Evolutionary conservation across 352 stramenopile genomes (phyloP), one percentile per base, ranked within the genome.

Genomic region (Globisporangium acanthophoron): DNA sequence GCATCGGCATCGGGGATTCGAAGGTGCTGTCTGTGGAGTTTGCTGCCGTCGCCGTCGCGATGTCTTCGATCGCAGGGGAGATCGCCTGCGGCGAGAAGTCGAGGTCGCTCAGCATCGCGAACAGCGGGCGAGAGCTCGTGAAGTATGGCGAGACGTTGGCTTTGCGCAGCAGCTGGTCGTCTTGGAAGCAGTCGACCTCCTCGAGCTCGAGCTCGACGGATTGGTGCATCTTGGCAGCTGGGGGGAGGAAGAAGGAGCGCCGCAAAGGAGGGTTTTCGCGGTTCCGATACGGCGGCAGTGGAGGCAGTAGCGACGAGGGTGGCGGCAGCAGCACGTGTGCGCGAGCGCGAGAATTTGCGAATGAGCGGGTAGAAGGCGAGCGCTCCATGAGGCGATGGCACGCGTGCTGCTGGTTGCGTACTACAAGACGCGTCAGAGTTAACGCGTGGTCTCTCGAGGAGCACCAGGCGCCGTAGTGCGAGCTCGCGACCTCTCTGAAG

Each of bases 121-220:
- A 60, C 15, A 63, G 45, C 12, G 60, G 45, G n/a, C 58, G 65
- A 18, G 54, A 56, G 58, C 67, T 69, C 24, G 65, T 67, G 47
- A 80, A 65, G 54, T 76, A 71, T 2, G 73, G 68, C 54, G 74
- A 83, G 1, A 70, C 57, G 41, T 72, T 73, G 33, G 63, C 65
- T 56, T 54, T 55, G 41, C 51, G 66, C 3, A 71, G 54, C 37
- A 71, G 66, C 51, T 67, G 65, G 24, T 70, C 64, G 35, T 72
- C 59, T 12, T 58, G 48, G 47, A 64, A 37, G 16, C 35, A 46
- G 37, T 83, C 70, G n/a, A 69, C 59, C 24, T 73, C 63, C 54
- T 81, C 65, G 45, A 87, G 69, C 27, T 74, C 71, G 13, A 76
- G 46, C 44, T 71, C 69, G 20, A 76, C 58, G 5, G 61, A 59